Evolutionary conservation across 2,329 filamentous ascomycete species (phyloP).

Genomic region (Xylaria sp.): DNA sequence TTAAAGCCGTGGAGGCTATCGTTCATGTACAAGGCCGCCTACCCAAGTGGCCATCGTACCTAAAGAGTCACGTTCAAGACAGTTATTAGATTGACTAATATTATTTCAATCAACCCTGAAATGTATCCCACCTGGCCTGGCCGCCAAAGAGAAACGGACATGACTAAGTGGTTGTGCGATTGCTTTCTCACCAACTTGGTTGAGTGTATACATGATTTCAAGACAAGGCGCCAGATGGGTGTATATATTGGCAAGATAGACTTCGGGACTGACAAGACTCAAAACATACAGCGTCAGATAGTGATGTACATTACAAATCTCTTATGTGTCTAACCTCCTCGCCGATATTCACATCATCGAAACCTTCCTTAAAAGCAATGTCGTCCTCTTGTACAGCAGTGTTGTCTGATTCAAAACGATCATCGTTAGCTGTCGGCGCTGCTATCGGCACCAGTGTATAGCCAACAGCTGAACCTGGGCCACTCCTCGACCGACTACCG

Average conservation of each 20-base stretch:
- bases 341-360: slow-evolving; percentile 1
- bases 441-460: slow-evolving; percentile 19
- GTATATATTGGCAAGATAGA: slow-evolving; percentile 6
- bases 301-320: slow-evolving; percentile 8
- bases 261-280: not conserved
- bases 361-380: slow-evolving; percentile 18
- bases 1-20: slow-evolving; percentile 42
- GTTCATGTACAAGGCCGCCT: slow-evolving; percentile 42
- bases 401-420: slow-evolving; percentile 11
- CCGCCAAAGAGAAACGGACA: slow-evolving; percentile 1
- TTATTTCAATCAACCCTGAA: slow-evolving; percentile 8
- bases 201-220: slow-evolving; percentile 1
- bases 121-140: slow-evolving; percentile 14
- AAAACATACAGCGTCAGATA: not conserved
- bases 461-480: slow-evolving; percentile 11
- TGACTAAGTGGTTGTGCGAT: not conserved
- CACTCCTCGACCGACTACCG: slow-evolving; percentile 9
- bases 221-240: not conserved
- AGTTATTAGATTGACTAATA: slow-evolving; percentile 8
- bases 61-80: slow-evolving; percentile 45
- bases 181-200: slow-evolving; percentile 5
- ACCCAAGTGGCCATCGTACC: slow-evolving; percentile 36
- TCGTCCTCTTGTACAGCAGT: slow-evolving; percentile 13
- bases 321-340: slow-evolving; percentile 3
- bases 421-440: slow-evolving; percentile 10